These are phyloP conservation scores for Fragaria nilgerrensis DNA, from an alignment of 306 rosid genomes.

Conservation along the genomic window DNA sequence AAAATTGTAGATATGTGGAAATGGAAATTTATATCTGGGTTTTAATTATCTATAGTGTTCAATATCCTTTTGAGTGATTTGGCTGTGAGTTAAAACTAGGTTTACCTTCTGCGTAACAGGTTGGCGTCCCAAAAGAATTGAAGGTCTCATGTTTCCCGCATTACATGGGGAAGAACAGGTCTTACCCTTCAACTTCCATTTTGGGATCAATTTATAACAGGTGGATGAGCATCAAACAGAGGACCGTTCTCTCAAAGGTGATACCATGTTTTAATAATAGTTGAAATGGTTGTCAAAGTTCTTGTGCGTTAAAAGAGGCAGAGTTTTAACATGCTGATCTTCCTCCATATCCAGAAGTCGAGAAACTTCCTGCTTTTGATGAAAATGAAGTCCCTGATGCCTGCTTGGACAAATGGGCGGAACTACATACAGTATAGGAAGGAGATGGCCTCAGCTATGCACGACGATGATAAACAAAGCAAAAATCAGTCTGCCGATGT, in stretches of 20 bases:
- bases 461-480: background rate
- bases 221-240: slow-evolving; percentile 39
- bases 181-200: slow-evolving; percentile 56
- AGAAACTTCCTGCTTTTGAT: slow-evolving; percentile 53
- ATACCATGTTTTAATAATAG: background rate
- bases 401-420: slow-evolving; percentile 39
- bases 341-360: slow-evolving; percentile 33
- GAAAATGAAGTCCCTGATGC: slow-evolving; percentile 38
- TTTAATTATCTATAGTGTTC: no score
- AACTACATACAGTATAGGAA: slow-evolving; percentile 28
- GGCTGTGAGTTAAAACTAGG: background rate
- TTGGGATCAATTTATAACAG: slow-evolving; percentile 62
- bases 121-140: slow-evolving; percentile 49
- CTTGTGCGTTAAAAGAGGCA: background rate
- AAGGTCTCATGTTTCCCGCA: slow-evolving; percentile 50
- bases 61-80: background rate
- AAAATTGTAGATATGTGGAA: background rate
- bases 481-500: slow-evolving; percentile 37
- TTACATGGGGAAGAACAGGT: slow-evolving; percentile 48
- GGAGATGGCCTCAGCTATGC: slow-evolving; percentile 40
- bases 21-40: background rate
- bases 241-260: slow-evolving; percentile 17
- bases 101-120: slow-evolving; percentile 31
- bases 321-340: background rate
- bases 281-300: background rate